Base-by-base conservation (phyloP, 495 filamentous ascomycete genomes). In the Penicillium waksmanii region DNA sequence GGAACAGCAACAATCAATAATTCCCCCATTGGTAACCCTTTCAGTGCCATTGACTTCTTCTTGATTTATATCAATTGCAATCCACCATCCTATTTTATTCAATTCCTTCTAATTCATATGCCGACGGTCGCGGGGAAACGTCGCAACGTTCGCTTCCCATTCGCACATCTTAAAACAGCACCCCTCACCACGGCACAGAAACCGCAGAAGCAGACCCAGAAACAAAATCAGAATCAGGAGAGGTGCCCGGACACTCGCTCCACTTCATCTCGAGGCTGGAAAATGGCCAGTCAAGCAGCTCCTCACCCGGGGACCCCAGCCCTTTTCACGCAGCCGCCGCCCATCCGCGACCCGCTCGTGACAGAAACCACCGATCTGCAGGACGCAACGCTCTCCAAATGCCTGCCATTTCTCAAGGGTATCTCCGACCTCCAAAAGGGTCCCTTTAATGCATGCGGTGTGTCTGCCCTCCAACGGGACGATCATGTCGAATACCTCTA, bases 401-500 rank as follows among this genome's bases (percentile, higher is more conserved):
- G 92, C 63, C 76, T 93, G 11, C 87, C 89, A 1, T 89, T 87
- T 63, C 78, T 96, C 36, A 70, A 72, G 25, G 78, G 75, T 49
- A 64, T 71, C 54, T 68, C 77, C 19, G 65, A 50, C 23, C 62
- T 63, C 23, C 71, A 81, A 17, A 75, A 74, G 48, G 77, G 77
- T 27, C 72, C 77, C 9, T 82, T 83, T 76, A 94, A 92, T 72
- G 66, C 68, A 55, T 71, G 85, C 68, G 91, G 91, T n/a, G 78
- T 97, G 19, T 90, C 92, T 3, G 76, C 78, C 18, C 83, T 98
- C 38, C 77, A 85, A 51, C 86, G 89, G 10, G 78, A 85, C 57
- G 74, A 80, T 38, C 95, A 98, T 77, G 78, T 89, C 60, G 73
- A 59, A n/a, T 98, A 94, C 69, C 80, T 97, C 21, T 87, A 87